These are phyloP conservation scores for Penicillium cosmopolitanum DNA, from an alignment of 495 filamentous ascomycete species.

Conservation along the genomic window DNA sequence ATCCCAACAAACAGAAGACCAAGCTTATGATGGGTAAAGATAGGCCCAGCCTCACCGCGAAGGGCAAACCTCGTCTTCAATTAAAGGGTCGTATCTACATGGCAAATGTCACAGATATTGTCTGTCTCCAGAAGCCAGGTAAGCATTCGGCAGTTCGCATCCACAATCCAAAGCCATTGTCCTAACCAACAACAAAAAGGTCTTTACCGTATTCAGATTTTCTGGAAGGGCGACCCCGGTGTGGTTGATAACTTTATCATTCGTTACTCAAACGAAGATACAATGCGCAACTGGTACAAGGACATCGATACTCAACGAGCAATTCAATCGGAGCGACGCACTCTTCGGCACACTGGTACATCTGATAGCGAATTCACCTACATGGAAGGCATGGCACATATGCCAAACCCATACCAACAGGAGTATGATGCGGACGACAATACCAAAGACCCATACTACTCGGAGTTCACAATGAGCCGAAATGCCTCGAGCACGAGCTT, in stretches of 20 bases:
- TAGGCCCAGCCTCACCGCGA: conserved; percentile 71
- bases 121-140: conserved; percentile 84
- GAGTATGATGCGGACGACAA: conserved; percentile 83
- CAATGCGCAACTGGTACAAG: conserved; percentile 86
- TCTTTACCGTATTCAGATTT: conserved; percentile 93
- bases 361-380: conserved; percentile 80
- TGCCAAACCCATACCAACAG: conserved; percentile 79
- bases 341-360: conserved; percentile 56
- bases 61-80: conserved; percentile 79
- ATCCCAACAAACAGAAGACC: conserved; percentile 80
- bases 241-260: conserved; percentile 97
- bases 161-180: neutral
- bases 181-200: conserved; percentile 49
- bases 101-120: conserved; percentile 95
- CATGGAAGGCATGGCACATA: conserved; percentile 64
- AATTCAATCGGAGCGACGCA: conserved; percentile 50
- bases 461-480: conserved; percentile 64
- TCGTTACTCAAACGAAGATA: conserved; percentile 85
- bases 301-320: conserved; percentile 54
- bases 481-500: conserved; percentile 82
- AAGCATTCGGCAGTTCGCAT: conserved; percentile 28
- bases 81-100: conserved; percentile 98
- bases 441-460: conserved; percentile 47
- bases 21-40: conserved; percentile 66
- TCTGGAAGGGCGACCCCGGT: conserved; percentile 96